Conservation (phyloP, 306 rosid genomes). For the Astragalus membranaceus region DNA sequence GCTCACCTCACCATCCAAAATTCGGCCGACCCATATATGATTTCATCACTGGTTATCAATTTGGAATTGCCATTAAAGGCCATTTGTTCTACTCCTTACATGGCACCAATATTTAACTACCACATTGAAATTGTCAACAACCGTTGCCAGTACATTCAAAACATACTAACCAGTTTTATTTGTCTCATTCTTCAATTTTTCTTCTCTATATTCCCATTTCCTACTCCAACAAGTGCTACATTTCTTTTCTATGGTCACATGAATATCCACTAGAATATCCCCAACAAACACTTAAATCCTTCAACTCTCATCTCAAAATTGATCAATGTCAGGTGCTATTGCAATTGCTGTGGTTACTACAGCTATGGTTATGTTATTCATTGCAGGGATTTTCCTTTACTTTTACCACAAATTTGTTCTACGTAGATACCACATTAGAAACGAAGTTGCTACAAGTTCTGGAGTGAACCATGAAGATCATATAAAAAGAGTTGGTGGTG, state of each 20-base stretch:
- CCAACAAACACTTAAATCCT: not conserved
- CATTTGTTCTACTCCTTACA: constrained; percentile 10
- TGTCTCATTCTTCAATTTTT: constrained; percentile 1
- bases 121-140: constrained; percentile 46
- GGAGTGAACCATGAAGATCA: constrained; percentile 17
- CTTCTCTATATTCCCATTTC: not conserved
- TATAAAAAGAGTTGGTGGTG: constrained; percentile 33
- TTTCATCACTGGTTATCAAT: not conserved
- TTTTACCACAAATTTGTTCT: constrained; percentile 21
- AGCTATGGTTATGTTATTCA: constrained; percentile 33
- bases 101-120: constrained; percentile 33
- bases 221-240: not conserved
- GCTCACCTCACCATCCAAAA: not conserved
- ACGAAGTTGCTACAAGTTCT: constrained; percentile 26
- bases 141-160: constrained; percentile 3
- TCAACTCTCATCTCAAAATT: not conserved
- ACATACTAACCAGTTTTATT: not conserved
- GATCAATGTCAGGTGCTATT: constrained; percentile 36
- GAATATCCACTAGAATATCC: not conserved
- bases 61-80: constrained; percentile 10
- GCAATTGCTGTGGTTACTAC: constrained; percentile 48
- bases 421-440: constrained; percentile 23
- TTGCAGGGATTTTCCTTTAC: constrained; percentile 35
- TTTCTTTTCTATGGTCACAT: not conserved
- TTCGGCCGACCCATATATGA: not conserved